Evolutionary conservation across 1,284 basidiomycete genomes (phyloP), one percentile per base, ranked within the genome.

Genomic region (Apiotrichum gracile): DNA sequence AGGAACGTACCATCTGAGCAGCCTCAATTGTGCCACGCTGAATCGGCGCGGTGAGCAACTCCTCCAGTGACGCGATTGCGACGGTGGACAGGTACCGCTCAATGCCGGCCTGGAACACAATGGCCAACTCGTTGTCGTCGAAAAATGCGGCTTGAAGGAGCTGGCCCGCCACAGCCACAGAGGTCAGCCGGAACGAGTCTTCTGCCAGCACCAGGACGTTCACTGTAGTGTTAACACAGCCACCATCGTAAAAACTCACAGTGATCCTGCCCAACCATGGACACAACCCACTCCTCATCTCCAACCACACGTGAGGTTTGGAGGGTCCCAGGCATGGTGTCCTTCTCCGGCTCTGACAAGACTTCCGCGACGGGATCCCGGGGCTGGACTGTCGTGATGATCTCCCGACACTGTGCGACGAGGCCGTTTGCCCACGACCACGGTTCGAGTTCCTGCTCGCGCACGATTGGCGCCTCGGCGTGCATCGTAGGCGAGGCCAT

Each of bases 101-200:
- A 1, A 31, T 38, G 2, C 46, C 47, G 12, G 19, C 42, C 37
- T 63, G 38, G 19, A 71, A 51, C 0, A 71, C 43, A 13, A 73
- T 27, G 2, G 63, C 66, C 2, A 70, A 47, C 40, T 72, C 70
- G 7, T 59, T 55, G 31, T 72, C 68, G 50, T 71, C 71, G 43
- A 69, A 72, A 61, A 72, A 72, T 1, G 64, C 59, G 0, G 52
- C 55, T 34, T 57, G 52, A 2, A 55, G 21, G 22, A 61, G 21
- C 22, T 26, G 33, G 10, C 25, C 47, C 10, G 35, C 21, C 1
- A 35, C 25, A 4, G 13, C n/a, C 27, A 49, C 27, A n/a, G 19
- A 34, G 5, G 31, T 48, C 3, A 29, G 27, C 4, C 38, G 44
- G 13, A 53, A 22, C n/a, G 9, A 9, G 1, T 34, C 27, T 3